Evolutionary conservation across 495 filamentous ascomycete species (phyloP).

Genomic region (Aspergillus egyptiacus): DNA sequence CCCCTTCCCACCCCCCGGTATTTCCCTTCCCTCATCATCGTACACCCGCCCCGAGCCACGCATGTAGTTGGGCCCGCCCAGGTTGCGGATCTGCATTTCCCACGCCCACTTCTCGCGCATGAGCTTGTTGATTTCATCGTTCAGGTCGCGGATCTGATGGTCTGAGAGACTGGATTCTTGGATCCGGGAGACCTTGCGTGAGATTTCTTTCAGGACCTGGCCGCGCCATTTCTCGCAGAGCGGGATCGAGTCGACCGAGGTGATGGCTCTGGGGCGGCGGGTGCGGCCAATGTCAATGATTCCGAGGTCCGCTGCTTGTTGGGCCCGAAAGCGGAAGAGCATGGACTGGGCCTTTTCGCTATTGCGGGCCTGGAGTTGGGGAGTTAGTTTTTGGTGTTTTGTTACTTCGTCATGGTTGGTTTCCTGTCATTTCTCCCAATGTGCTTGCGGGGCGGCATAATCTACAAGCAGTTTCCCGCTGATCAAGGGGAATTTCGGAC

Average conservation of each 20-base stretch:
- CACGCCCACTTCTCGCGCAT: conserved; percentile 99
- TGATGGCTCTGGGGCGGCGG: conserved; percentile 84
- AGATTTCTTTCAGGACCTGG: conserved; percentile 95
- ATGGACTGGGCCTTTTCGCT: conserved; percentile 98
- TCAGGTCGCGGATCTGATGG: conserved; percentile 95
- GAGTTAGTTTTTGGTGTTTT: conserved; percentile 10
- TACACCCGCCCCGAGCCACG: conserved; percentile 75
- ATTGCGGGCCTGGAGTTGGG: conserved; percentile 58
- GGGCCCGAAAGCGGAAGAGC: conserved; percentile 99
- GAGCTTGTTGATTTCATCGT: conserved; percentile 98
- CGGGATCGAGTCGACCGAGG: conserved; percentile 74
- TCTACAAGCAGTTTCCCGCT: not conserved
- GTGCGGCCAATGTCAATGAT: conserved; percentile 92
- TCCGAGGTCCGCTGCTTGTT: conserved; percentile 91
- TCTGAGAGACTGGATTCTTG: conserved; percentile 84
- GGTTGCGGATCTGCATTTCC: conserved; percentile 90
- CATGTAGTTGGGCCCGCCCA: conserved; percentile 98
- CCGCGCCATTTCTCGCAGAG: conserved; percentile 96
- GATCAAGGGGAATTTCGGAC: not conserved
- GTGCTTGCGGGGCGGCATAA: not conserved
- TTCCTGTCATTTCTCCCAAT: not conserved
- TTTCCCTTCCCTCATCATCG: conserved; percentile 88
- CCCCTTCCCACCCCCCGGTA: conserved; percentile 82
- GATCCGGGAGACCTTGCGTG: conserved; percentile 91
- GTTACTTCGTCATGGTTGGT: not conserved